phyloP scores from a whole-genome alignment of 805 yeast species.

The Lipomyces starkeyi region DNA sequence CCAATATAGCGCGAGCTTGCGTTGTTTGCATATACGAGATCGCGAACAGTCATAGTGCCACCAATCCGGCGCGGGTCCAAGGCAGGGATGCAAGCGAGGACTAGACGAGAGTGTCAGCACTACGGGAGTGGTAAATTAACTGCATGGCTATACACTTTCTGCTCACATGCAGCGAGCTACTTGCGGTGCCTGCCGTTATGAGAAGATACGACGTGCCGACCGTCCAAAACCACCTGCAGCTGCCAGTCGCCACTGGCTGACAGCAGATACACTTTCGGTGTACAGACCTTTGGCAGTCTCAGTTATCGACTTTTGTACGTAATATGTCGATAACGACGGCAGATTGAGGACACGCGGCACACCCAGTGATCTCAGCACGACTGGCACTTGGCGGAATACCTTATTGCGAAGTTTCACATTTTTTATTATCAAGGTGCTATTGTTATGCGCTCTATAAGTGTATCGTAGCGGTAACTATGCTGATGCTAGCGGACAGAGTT shows the following conservation, averaged over 20 bases:
- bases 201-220: too few relatives aligned
- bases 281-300: background rate
- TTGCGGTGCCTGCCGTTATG: too few relatives aligned
- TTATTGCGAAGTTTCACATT: background rate
- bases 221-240: background rate
- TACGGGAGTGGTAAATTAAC: background rate
- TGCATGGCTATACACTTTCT: background rate
- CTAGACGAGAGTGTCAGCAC: constrained; percentile 1
- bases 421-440: background rate
- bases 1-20: background rate
- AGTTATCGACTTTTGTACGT: background rate
- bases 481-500: background rate
- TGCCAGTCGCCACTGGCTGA: constrained; percentile 1
- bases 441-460: background rate
- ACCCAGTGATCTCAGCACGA: constrained; percentile 1
- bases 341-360: background rate
- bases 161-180: background rate
- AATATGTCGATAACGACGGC: background rate
- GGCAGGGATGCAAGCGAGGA: constrained; percentile 1
- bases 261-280: background rate
- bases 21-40: background rate
- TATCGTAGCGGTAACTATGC: background rate
- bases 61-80: constrained; percentile 1
- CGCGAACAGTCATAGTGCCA: constrained; percentile 1
- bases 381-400: background rate